phyloP scores from a whole-genome alignment of 176 grass and related monocot species.

The Raddia distichophylla region DNA sequence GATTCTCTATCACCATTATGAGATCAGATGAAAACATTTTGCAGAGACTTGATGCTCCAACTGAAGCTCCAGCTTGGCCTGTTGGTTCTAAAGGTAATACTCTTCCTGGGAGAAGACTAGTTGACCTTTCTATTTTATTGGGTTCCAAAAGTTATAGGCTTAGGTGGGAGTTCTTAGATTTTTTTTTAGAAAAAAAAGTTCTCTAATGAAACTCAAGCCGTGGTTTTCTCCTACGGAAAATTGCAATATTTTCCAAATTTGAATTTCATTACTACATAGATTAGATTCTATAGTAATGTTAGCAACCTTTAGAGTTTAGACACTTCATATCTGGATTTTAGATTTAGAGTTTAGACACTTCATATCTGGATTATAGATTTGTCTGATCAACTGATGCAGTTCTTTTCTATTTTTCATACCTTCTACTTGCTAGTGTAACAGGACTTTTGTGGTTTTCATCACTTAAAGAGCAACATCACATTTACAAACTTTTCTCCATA shows the following conservation, averaged over 20 bases:
- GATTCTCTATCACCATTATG: conserved; percentile 96
- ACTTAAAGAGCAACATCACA: neutral
- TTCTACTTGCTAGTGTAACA: neutral
- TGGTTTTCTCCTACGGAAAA: neutral
- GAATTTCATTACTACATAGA: neutral
- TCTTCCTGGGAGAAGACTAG: conserved; percentile 17
- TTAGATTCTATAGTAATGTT: neutral
- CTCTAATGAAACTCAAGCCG: neutral
- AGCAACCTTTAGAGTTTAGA: neutral
- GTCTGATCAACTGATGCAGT: neutral
- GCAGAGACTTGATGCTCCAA: conserved; percentile 89
- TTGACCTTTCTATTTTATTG: conserved; percentile 19
- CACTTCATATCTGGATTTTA: conserved; percentile 12
- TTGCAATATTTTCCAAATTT: neutral
- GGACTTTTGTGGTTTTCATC: neutral
- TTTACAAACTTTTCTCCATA: conserved; percentile 3
- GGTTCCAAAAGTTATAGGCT: neutral
- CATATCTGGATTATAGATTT: conserved; percentile 1
- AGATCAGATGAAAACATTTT: conserved; percentile 79
- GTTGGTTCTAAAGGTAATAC: conserved; percentile 89
- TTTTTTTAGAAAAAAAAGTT: neutral
- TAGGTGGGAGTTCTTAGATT: neutral
- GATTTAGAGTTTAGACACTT: conserved; percentile 20
- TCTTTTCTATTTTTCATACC: neutral
- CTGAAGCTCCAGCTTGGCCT: conserved; percentile 88